Evolutionary conservation across 2,329 filamentous ascomycete species (phyloP).

Genomic region (Colletotrichum spinosum): DNA sequence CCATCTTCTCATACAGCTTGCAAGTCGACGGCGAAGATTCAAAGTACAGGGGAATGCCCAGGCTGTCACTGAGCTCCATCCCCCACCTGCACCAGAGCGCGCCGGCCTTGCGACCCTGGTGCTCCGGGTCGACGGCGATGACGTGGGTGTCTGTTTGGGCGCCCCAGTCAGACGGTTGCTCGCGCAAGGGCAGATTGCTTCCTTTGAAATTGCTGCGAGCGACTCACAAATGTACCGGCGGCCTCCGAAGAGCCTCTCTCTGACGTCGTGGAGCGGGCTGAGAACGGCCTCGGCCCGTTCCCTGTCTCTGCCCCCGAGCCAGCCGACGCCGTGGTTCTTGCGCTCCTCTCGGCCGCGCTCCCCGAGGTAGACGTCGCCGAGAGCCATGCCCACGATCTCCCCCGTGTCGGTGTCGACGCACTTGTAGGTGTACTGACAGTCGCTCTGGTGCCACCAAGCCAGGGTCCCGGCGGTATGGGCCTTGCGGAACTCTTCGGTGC

Average conservation of each 20-base stretch:
- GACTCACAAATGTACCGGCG: conserved; percentile 55
- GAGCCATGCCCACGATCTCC: too few species aligned
- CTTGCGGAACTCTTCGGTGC: conserved; percentile 52
- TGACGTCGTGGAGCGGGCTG: conserved; percentile 53
- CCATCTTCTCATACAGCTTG: conserved; percentile 58
- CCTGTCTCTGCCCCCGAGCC: conserved; percentile 54
- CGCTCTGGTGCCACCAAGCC: too few species aligned
- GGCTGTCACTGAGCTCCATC: conserved; percentile 48
- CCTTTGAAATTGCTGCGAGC: background rate
- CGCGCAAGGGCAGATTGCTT: too few species aligned
- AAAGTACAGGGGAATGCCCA: conserved; percentile 57
- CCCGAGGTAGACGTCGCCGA: too few species aligned
- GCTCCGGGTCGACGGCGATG: conserved; percentile 56
- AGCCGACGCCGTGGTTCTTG: too few species aligned
- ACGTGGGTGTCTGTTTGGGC: conserved; percentile 50
- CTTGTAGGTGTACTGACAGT: too few species aligned
- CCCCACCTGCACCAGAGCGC: conserved; percentile 55
- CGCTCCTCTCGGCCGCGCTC: too few species aligned
- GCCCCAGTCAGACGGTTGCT: background rate
- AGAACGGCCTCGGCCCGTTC: conserved; percentile 56
- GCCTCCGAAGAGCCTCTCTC: conserved; percentile 54
- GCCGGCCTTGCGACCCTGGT: conserved; percentile 57
- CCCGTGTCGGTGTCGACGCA: too few species aligned
- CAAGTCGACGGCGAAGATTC: conserved; percentile 57
- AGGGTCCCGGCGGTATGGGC: too few species aligned